A percentile compares a stretch with the other conserved stretches of the same genome.
Conservation (phyloP, 139 green algal genomes). For the Tetradesmus lagerheimii region DNA sequence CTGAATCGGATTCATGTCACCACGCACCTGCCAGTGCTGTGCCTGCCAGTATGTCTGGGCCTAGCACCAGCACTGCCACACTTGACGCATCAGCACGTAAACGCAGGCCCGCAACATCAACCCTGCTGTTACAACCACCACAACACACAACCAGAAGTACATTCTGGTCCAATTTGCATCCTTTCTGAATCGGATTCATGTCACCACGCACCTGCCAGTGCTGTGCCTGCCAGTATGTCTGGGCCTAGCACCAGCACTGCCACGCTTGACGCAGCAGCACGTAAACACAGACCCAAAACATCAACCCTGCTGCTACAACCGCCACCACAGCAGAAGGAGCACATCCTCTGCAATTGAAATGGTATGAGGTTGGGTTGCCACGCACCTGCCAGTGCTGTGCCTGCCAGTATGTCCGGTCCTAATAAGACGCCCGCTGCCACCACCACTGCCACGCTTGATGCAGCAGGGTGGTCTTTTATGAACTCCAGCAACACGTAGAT, state of each 20-base stretch:
- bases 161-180: too few species aligned
- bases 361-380: not conserved
- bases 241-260: not conserved
- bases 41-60: conserved; percentile 21
- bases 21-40: not conserved
- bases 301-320: too few species aligned
- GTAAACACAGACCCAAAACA: too few species aligned
- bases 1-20: too few species aligned
- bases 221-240: conserved; percentile 2
- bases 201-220: not conserved
- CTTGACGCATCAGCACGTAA: not conserved
- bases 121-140: too few species aligned
- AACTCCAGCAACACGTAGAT: conserved; percentile 31
- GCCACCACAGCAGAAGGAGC: too few species aligned
- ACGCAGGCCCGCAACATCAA: too few species aligned
- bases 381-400: not conserved
- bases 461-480: conserved; percentile 27
- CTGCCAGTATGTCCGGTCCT: conserved; percentile 22
- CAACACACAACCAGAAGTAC: too few species aligned
- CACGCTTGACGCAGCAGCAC: too few species aligned
- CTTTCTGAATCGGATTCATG: too few species aligned
- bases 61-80: not conserved
- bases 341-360: too few species aligned
- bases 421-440: not conserved
- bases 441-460: conserved; percentile 20